Evolutionary conservation across 345 rosid species (phyloP).

Genomic region (Abelmoschus esculentus): DNA sequence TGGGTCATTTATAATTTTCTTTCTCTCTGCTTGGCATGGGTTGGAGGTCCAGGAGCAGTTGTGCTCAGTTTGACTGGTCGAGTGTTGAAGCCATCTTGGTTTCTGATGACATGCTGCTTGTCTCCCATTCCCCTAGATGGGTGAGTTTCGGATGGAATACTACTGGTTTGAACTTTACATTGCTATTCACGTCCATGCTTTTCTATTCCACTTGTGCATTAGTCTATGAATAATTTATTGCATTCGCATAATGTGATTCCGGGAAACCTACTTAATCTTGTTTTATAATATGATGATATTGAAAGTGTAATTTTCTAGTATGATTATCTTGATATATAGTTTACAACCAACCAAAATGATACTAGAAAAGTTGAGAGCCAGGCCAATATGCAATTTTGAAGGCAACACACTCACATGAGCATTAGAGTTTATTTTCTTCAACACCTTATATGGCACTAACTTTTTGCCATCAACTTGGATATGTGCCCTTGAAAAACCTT

Average conservation of each 20-base stretch:
- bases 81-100: constrained; percentile 60
- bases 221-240: neutral
- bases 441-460: neutral
- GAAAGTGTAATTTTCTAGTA: neutral
- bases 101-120: constrained; percentile 75
- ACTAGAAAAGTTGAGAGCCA: neutral
- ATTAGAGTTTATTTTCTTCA: neutral
- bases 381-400: neutral
- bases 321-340: neutral
- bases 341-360: neutral
- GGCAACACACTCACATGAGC: neutral
- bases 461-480: neutral
- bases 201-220: neutral
- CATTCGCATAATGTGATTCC: neutral
- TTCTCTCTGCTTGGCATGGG: constrained; percentile 92
- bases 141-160: constrained; percentile 37
- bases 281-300: neutral
- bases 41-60: constrained; percentile 95
- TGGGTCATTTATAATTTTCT: constrained; percentile 96
- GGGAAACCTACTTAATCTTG: neutral
- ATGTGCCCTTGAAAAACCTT: neutral
- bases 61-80: constrained; percentile 85
- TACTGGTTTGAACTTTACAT: neutral
- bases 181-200: neutral
- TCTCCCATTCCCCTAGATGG: constrained; percentile 82